Base-by-base conservation (phyloP, 495 filamentous ascomycete genomes). In the Tuber magnatum region DNA sequence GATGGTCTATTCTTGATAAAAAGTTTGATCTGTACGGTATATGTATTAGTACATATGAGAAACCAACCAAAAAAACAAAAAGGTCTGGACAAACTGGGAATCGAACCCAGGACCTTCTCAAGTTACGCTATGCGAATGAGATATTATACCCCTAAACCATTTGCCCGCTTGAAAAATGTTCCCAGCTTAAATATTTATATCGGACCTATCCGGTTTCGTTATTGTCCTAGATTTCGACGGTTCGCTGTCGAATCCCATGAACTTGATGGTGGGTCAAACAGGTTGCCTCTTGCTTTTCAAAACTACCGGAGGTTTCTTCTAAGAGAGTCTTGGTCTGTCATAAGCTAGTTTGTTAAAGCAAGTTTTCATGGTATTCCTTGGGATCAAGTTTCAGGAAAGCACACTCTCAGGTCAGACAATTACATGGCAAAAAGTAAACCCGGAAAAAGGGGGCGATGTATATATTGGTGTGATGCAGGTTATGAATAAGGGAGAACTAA, bases 61-160 rank as follows among this genome's bases (percentile, higher is more conserved):
- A 40, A 40, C 7, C 14, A 44, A 44, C 16, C 42, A 43, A 16
- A 38, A 48, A 48, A 35, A 43, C 72, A 75, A 75, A 75, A 35
- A n/a, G n/a, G n/a, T 48, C 5, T 75, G 69, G 73, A 75, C 24
- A 75, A 75, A 68, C 68, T 75, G 73, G 73, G 68, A 72, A 75
- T 72, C 73, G 73, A 75, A 75, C 73, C 73, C 65, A 72, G 68
- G 65, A 72, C 73, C 65, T 22, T 75, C 73, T 75, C 73, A 72
- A 75, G 38, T 73, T 38, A 43, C 65, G 41, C 56, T 3, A 48
- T 75, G 73, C 65, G 73, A 72, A 75, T 75, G 73, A 75, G 65
- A 72, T 71, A 69, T 75, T 75, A 75, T 75, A 72, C 73, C 73
- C 73, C 73, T 75, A 75, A 75, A 75, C 73, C 65, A 73, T 68